Percentiles rank a stretch among this genome's conserved stretches.
phyloP scores from a whole-genome alignment of 768 basidiomycete genomes.

The Trichaptum fuscoviolaceum region DNA sequence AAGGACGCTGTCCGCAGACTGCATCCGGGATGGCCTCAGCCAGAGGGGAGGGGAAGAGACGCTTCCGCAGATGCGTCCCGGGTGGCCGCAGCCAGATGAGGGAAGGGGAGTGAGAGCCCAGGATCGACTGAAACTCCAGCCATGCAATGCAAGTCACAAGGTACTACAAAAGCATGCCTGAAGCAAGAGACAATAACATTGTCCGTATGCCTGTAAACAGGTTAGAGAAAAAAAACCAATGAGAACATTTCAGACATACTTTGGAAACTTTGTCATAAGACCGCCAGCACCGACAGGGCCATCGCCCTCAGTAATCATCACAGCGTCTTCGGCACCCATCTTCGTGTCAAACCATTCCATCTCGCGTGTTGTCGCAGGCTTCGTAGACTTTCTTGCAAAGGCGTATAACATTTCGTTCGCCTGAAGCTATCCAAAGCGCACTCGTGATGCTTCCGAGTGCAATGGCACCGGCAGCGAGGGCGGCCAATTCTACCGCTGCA shows the following conservation, averaged over 20 bases:
- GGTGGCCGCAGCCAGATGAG: slow-evolving; percentile 83
- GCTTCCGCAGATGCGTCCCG: no score
- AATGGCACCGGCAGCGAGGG: slow-evolving; percentile 56
- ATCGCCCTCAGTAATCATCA: slow-evolving; percentile 31
- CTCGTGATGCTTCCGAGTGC: slow-evolving; percentile 76
- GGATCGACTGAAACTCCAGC: slow-evolving; percentile 69
- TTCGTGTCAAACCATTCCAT: slow-evolving; percentile 92
- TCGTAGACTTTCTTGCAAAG: slow-evolving; percentile 65
- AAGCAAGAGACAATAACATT: slow-evolving; percentile 77
- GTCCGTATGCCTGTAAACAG: slow-evolving; percentile 77
- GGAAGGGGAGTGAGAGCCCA: slow-evolving; percentile 87
- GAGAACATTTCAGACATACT: slow-evolving; percentile 37
- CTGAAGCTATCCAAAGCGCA: slow-evolving; percentile 81
- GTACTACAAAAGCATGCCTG: slow-evolving; percentile 77
- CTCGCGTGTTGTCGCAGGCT: slow-evolving; percentile 59
- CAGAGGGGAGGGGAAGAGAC: slow-evolving; percentile 81
- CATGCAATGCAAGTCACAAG: slow-evolving; percentile 73
- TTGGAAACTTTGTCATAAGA: slow-evolving; percentile 88
- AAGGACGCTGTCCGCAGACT: no score
- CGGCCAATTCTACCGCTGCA: slow-evolving; percentile 61
- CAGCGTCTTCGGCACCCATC: slow-evolving; percentile 52
- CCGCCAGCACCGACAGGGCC: slow-evolving; percentile 78
- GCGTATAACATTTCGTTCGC: slow-evolving; percentile 70
- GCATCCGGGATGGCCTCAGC: no score
- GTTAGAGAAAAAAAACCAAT: slow-evolving; percentile 6